Conservation (phyloP, 345 rosid species). For the Camelina laxa region DNA sequence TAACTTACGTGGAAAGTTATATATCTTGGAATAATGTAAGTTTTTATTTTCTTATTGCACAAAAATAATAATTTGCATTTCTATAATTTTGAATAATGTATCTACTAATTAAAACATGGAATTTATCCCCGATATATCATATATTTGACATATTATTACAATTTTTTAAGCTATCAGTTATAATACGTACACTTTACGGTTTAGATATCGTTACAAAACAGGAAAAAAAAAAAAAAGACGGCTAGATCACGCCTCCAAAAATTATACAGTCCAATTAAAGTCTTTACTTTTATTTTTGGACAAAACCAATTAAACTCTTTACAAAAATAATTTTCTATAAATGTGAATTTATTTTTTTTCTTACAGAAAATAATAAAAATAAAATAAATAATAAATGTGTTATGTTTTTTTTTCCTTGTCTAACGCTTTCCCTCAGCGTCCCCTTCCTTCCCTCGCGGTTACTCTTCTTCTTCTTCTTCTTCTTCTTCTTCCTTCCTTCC, state of each 20-base stretch:
- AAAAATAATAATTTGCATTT: background rate
- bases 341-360: background rate
- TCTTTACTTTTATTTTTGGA: background rate
- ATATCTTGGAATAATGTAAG: background rate
- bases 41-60: background rate
- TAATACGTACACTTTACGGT: background rate
- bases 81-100: background rate
- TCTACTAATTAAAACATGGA: background rate
- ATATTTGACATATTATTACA: background rate
- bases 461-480: background rate
- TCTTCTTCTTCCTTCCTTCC: conserved; percentile 43
- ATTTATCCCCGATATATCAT: background rate
- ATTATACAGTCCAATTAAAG: background rate
- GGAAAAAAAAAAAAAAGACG: background rate
- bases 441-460: conserved; percentile 40
- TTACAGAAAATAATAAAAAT: background rate
- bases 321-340: background rate
- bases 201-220: background rate
- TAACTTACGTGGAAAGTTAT: background rate
- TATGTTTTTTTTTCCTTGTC: conserved; percentile 27
- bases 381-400: background rate
- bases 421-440: conserved; percentile 35
- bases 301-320: background rate
- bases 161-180: too few relatives aligned
- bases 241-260: conserved; percentile 1